Conservation (phyloP, 176 grass and related monocot species). For the Rhipidocladum racemiflorum region DNA sequence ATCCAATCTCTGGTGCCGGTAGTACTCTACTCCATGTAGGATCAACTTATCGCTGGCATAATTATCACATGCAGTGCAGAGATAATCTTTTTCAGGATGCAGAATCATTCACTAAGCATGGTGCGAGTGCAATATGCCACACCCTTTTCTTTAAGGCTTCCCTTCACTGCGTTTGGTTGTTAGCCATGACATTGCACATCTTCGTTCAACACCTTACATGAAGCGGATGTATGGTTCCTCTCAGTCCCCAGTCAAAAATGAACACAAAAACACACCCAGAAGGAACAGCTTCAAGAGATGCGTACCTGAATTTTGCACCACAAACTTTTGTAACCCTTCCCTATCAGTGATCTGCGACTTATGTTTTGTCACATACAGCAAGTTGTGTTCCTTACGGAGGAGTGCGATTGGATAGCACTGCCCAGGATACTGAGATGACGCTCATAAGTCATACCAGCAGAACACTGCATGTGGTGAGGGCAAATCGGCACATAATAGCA, state of each 20-base stretch:
- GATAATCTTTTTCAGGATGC: not conserved
- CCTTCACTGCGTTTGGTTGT: not conserved
- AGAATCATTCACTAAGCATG: conserved; percentile 17
- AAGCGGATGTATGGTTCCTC: not conserved
- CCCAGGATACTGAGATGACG: not conserved
- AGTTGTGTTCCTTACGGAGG: not conserved
- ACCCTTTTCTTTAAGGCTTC: not conserved
- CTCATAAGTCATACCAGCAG: not conserved
- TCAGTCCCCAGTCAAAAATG: not conserved
- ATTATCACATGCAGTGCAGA: not conserved
- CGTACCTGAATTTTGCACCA: not conserved
- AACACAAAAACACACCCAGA: not conserved
- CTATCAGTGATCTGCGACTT: not conserved
- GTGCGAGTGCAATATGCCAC: not conserved
- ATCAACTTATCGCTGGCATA: not conserved
- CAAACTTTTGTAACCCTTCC: not conserved
- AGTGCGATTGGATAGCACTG: not conserved
- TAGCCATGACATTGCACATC: not conserved
- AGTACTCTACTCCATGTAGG: not conserved
- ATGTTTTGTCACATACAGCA: not conserved
- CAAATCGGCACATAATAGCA: not conserved
- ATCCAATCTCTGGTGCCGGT: conserved; percentile 24
- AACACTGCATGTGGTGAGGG: not conserved
- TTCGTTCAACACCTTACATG: not conserved
- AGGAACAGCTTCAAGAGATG: not conserved